Evolutionary conservation across 306 rosid genomes (phyloP).

Genomic region (Cucumis hystrix): DNA sequence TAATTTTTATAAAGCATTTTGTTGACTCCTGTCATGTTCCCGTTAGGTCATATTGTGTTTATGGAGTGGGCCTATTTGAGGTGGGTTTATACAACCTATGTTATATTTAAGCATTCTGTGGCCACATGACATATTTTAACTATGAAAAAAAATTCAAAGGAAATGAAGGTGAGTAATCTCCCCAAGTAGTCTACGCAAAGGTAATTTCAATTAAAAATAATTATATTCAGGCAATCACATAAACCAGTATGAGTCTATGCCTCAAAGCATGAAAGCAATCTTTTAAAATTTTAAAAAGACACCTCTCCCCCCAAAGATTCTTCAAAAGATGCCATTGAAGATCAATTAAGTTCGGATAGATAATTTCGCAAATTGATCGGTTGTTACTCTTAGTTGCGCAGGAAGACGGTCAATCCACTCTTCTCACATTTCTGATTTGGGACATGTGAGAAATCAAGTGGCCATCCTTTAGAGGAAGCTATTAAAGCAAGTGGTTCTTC

Average conservation of each 20-base stretch:
- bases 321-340: not conserved
- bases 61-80: not conserved
- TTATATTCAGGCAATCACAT: not conserved
- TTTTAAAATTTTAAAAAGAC: not conserved
- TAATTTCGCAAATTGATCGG: not conserved
- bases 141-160: not conserved
- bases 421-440: not conserved
- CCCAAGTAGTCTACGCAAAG: not conserved
- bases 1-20: not conserved
- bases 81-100: not conserved
- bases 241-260: not conserved
- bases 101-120: not conserved
- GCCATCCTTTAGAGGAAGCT: not conserved
- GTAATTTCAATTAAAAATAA: not conserved
- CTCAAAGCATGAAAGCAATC: not conserved
- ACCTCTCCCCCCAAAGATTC: not conserved
- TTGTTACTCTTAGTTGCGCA: not conserved
- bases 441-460: not conserved
- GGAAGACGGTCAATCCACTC: constrained; percentile 21
- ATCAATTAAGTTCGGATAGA: not conserved
- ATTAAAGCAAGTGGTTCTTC: not conserved
- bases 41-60: not conserved
- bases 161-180: not conserved
- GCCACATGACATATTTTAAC: not conserved
- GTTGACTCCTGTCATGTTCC: not conserved